Conservation (phyloP, 2,329 filamentous ascomycete species). For the Fusarium tuaranense region DNA sequence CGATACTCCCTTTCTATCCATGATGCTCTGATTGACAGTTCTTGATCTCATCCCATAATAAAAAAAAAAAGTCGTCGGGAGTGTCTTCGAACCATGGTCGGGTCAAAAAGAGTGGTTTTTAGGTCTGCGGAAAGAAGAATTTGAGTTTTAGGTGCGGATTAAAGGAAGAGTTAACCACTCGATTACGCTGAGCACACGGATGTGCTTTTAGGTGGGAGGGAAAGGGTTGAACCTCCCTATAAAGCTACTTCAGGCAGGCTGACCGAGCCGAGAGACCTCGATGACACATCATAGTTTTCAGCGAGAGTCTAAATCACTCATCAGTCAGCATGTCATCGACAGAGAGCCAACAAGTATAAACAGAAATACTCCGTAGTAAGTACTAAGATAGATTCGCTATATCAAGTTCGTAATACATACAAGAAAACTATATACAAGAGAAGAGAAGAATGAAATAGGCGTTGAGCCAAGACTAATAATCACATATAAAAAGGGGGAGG, state of each 20-base stretch:
- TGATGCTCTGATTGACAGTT: not conserved
- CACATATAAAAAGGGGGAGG: not conserved
- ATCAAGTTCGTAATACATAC: not conserved
- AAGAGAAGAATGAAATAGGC: not conserved
- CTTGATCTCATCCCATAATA: fast-evolving
- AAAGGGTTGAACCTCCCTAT: not conserved
- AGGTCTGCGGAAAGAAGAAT: not conserved
- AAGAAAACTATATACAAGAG: not conserved
- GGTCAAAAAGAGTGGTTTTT: not conserved
- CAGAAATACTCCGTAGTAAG: not conserved
- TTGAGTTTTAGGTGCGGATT: not conserved
- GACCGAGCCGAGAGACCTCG: not conserved
- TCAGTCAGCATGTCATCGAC: not conserved
- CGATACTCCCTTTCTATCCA: not conserved
- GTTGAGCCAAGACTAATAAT: not conserved
- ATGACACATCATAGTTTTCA: not conserved
- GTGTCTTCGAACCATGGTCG: not conserved
- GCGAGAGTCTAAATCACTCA: not conserved
- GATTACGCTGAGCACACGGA: not conserved
- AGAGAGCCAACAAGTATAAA: no score
- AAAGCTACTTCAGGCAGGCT: not conserved
- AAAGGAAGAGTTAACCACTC: not conserved
- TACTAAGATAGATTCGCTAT: not conserved
- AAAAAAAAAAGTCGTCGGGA: not conserved
- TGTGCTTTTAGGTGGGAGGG: not conserved